These are phyloP conservation scores for Neofusicoccum kwambonambiense DNA, from an alignment of 2,329 filamentous ascomycete genomes.

Conservation along the genomic window DNA sequence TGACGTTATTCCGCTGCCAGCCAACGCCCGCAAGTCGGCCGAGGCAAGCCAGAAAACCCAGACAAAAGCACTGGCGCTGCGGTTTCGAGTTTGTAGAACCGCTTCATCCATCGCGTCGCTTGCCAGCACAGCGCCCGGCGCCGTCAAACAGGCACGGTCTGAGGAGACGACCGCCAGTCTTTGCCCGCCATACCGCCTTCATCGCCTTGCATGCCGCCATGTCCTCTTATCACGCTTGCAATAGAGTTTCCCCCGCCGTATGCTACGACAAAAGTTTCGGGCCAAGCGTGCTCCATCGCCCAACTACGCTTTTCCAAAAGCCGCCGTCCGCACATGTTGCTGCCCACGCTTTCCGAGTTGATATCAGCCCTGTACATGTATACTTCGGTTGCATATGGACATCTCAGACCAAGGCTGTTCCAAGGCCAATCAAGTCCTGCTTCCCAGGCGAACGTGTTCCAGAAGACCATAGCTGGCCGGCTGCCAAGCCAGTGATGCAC, in stretches of 20 bases:
- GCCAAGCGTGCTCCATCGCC: neutral
- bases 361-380: too few species aligned
- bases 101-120: neutral
- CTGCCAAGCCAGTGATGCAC: too few species aligned
- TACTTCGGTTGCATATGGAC: too few species aligned
- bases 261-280: neutral
- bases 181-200: neutral
- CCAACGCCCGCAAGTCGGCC: neutral
- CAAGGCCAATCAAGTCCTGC: too few species aligned
- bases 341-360: too few species aligned
- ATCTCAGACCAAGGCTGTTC: too few species aligned
- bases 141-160: neutral
- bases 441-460: too few species aligned
- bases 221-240: neutral
- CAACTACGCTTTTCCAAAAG: too few species aligned
- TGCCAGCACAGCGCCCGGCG: neutral
- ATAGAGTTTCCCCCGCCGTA: neutral
- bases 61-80: neutral
- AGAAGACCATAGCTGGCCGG: too few species aligned
- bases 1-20: slow-evolving; percentile 3
- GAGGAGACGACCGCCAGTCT: neutral
- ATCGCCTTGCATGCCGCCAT: neutral
- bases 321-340: too few species aligned
- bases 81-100: neutral
- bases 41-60: neutral